phyloP scores from a whole-genome alignment of 441 rosid genomes.

The Viola pubescens region DNA sequence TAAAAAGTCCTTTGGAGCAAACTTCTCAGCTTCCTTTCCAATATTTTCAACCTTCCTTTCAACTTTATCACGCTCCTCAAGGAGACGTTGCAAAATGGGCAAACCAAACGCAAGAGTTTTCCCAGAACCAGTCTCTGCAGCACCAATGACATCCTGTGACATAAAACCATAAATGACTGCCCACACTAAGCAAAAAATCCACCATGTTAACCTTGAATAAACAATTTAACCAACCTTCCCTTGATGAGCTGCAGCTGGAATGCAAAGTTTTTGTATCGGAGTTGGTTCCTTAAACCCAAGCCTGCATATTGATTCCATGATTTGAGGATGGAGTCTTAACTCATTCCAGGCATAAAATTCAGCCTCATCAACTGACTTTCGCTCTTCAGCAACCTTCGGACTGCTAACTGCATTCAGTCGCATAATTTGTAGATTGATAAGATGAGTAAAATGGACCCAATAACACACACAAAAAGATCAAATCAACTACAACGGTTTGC shows the following conservation, averaged over 20 bases:
- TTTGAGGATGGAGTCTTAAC: conserved; percentile 72
- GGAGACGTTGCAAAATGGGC: conserved; percentile 87
- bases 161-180: conserved; percentile 12
- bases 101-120: conserved; percentile 98
- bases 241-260: conserved; percentile 89
- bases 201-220: conserved; percentile 3
- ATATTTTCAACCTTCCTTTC: conserved; percentile 36
- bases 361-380: conserved; percentile 41
- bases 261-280: conserved; percentile 78
- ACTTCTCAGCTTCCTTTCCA: conserved; percentile 58
- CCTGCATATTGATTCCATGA: conserved; percentile 62
- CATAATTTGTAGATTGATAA: not conserved
- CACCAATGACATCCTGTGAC: conserved; percentile 84
- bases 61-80: conserved; percentile 77
- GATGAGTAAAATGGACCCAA: not conserved
- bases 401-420: conserved; percentile 25
- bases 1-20: conserved; percentile 58
- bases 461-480: not conserved
- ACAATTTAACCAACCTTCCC: conserved; percentile 52
- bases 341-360: conserved; percentile 75
- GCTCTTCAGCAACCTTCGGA: conserved; percentile 31
- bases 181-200: conserved; percentile 9
- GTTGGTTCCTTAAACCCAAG: conserved; percentile 92
- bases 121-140: conserved; percentile 99
- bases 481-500: not conserved